A percentile compares a stretch with the other conserved stretches of the same genome.
These are phyloP conservation scores for Turnera subulata DNA, from an alignment of 345 rosid genomes.

Conservation along the genomic window DNA sequence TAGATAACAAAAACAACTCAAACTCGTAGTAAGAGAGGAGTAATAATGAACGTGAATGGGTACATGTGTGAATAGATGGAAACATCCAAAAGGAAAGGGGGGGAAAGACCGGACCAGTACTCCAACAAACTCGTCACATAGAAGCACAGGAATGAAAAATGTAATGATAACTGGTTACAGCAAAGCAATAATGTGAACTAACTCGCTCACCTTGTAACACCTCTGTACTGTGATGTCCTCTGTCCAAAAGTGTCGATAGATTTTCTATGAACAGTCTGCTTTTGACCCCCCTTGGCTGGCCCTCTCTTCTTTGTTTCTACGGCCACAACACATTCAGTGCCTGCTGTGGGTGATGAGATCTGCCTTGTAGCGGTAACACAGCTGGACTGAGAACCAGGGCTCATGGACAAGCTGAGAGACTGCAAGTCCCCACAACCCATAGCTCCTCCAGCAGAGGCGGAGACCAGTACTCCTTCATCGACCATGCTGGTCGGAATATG, in stretches of 20 bases:
- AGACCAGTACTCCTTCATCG: conserved; percentile 19
- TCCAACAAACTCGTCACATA: not conserved
- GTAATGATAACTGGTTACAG: not conserved
- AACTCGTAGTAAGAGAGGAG: not conserved
- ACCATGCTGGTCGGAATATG: conserved; percentile 22
- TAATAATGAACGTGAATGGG: not conserved
- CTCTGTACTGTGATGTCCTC: conserved; percentile 90
- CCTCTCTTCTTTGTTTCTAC: conserved; percentile 60
- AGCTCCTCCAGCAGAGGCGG: conserved; percentile 13
- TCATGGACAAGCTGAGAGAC: conserved; percentile 44
- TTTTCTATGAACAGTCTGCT: conserved; percentile 72
- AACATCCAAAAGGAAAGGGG: not conserved
- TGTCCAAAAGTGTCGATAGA: conserved; percentile 79
- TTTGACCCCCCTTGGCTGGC: conserved; percentile 42
- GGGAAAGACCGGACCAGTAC: no score
- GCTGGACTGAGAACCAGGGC: conserved; percentile 54
- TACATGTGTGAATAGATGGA: not conserved
- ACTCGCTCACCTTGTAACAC: conserved; percentile 74
- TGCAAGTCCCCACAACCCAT: conserved; percentile 36
- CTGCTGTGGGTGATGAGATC: conserved; percentile 28
- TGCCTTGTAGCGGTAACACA: conserved; percentile 31
- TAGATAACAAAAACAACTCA: not conserved
- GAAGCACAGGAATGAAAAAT: no score
- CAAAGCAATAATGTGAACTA: conserved; percentile 6
- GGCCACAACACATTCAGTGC: conserved; percentile 34